Evolutionary conservation across 1,284 basidiomycete species (phyloP).

Genomic region (Wolfiporia cocos): DNA sequence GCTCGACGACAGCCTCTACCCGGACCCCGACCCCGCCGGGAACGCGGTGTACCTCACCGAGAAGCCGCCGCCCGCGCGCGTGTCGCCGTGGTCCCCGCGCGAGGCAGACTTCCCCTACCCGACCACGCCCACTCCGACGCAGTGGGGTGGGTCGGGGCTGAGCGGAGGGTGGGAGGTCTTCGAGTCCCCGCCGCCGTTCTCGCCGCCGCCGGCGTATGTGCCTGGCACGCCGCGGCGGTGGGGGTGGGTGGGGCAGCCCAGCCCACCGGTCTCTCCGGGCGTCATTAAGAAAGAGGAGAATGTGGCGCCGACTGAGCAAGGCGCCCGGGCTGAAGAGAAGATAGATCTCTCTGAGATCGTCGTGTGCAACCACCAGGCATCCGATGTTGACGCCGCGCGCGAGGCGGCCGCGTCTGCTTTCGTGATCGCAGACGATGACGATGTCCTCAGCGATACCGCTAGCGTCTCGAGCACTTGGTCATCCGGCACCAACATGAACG

Average conservation of each 20-base stretch:
- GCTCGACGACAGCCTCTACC: slow-evolving; percentile 16
- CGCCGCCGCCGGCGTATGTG: slow-evolving; percentile 10
- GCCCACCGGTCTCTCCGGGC: too few species aligned
- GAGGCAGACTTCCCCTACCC: slow-evolving; percentile 19
- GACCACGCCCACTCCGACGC: slow-evolving; percentile 6
- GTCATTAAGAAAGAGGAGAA: too few species aligned
- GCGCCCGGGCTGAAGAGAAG: too few species aligned
- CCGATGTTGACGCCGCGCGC: neutral
- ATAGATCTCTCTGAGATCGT: slow-evolving; percentile 8
- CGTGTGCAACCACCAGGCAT: too few species aligned
- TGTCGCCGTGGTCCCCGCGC: slow-evolving; percentile 24
- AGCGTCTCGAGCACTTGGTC: slow-evolving; percentile 10
- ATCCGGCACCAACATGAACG: neutral
- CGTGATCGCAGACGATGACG: slow-evolving; percentile 10
- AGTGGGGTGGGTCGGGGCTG: too few species aligned
- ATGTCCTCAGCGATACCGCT: slow-evolving; percentile 6
- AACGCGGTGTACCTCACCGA: slow-evolving; percentile 11
- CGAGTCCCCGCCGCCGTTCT: slow-evolving; percentile 2
- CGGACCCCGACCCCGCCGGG: slow-evolving; percentile 10
- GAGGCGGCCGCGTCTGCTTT: slow-evolving; percentile 5
- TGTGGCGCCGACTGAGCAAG: too few species aligned
- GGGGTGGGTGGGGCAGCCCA: too few species aligned
- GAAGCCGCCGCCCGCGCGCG: slow-evolving; percentile 14
- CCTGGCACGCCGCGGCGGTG: slow-evolving; percentile 11
- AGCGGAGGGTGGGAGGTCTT: neutral